phyloP scores from a whole-genome alignment of 1,284 basidiomycete species.

The Neonothopanus nambi region DNA sequence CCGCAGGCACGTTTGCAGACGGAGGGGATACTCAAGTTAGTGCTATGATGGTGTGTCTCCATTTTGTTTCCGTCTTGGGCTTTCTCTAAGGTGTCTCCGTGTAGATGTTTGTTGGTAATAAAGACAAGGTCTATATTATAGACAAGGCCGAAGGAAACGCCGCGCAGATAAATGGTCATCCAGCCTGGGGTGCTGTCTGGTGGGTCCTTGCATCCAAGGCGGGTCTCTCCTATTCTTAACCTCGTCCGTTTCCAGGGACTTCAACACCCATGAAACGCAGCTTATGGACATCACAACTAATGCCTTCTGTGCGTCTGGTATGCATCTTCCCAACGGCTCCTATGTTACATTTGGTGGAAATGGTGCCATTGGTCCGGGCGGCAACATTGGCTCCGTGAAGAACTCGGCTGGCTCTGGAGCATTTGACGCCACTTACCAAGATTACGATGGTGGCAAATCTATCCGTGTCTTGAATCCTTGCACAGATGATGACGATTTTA shows the following conservation, averaged over 20 bases:
- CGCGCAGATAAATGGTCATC: constrained; percentile 52
- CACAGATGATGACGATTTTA: constrained; percentile 49
- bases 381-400: constrained; percentile 53
- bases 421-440: constrained; percentile 62
- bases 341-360: constrained; percentile 73
- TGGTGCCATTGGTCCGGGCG: constrained; percentile 76
- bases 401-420: constrained; percentile 39
- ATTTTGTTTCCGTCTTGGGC: background rate
- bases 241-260: constrained; percentile 41
- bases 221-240: constrained; percentile 1
- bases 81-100: background rate
- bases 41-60: constrained; percentile 61
- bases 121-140: constrained; percentile 55
- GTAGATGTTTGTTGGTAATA: constrained; percentile 53
- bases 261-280: constrained; percentile 47
- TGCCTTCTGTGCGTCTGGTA: constrained; percentile 80
- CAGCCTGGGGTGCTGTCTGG: constrained; percentile 55
- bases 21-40: constrained; percentile 57
- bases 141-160: constrained; percentile 67
- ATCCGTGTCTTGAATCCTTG: constrained; percentile 82
- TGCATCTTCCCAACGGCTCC: constrained; percentile 67
- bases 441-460: constrained; percentile 65
- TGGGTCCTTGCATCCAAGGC: constrained; percentile 23
- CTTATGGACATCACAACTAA: constrained; percentile 79
- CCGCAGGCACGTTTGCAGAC: constrained; percentile 44